A percentile compares a stretch with the other conserved stretches of the same genome.
phyloP scores from a whole-genome alignment of 176 grass and related monocot genomes.

The Carex myosuroides region DNA sequence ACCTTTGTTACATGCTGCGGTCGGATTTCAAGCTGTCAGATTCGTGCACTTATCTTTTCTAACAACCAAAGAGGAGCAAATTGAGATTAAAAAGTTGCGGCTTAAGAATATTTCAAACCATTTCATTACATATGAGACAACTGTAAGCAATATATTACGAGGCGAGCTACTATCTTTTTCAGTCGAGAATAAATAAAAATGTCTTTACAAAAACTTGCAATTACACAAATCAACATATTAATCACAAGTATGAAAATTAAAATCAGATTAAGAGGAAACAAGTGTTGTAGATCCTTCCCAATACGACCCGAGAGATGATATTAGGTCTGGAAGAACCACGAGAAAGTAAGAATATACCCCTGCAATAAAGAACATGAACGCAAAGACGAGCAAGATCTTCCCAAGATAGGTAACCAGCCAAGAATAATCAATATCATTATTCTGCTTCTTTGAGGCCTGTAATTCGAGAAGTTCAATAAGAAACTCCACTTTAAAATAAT shows the following conservation, averaged over 20 bases:
- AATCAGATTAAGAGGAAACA: not conserved
- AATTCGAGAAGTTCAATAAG: conserved; percentile 20
- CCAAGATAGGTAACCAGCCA: conserved; percentile 33
- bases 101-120: not conserved
- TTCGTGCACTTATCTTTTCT: not conserved
- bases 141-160: not conserved
- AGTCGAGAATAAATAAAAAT: not conserved
- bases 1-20: not conserved
- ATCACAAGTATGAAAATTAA: not conserved
- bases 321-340: conserved; percentile 45
- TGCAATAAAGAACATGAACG: conserved; percentile 66
- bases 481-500: not conserved
- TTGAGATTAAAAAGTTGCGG: not conserved
- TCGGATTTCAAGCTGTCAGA: not conserved
- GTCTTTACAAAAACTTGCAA: not conserved
- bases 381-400: conserved; percentile 59
- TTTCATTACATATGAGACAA: not conserved
- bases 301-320: not conserved
- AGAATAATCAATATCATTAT: not conserved
- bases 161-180: not conserved
- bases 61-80: not conserved
- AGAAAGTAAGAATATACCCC: conserved; percentile 60
- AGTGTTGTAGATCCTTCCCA: not conserved
- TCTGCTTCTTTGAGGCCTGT: conserved; percentile 13
- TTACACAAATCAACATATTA: conserved; percentile 14